Evolutionary conservation across 1,139 yeast species (phyloP), one percentile per base, ranked within the genome.

Genomic region (Scheffersomyces lignicola): DNA sequence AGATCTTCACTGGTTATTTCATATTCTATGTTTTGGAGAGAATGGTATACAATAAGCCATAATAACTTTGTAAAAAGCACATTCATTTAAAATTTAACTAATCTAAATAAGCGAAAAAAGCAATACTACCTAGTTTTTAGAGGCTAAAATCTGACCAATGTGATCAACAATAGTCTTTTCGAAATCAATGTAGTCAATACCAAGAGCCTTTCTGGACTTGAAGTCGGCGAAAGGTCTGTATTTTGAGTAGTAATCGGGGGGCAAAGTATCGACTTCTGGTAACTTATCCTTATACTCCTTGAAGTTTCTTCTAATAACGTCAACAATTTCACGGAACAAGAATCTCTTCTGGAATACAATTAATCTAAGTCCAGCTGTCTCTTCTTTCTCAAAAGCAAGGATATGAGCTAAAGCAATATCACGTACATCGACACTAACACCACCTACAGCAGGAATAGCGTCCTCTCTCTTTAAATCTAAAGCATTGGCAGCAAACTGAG

Each of bases 371-470:
- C 48, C 47, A 18, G 42, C 34, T 14, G 51, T 52, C 14, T 45
- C 48, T 12, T 37, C 45, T 12, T 42, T 47, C 34, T 62, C 60
- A 35, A 71, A 51, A 2, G 72, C 70, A 22, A 47, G 42, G 11
- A 73, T 53, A 47, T 73, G 80, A 7, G 76, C 76, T 35, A 48
- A 48, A 2, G 81, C 78, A 5, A 73, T 65, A 45, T 77, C 80
- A 36, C 80, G 58, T 2, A 76, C 81, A 45, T 77, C 81, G 24
- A 67, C 61, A 48, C 54, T 54, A 7, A 44, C 47, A 17, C 60
- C 64, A 11, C 24, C 29, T 5, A 9, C 9, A 16, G 38, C 37
- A 11, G 58, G 58, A 18, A 54, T 32, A 24, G 42, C 24, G 16
- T 41, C 48, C 18, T 44, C 33, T 14, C 46, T 33, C 4, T 38